Percentiles rank a stretch among this genome's conserved stretches.
Conservation (phyloP, 768 basidiomycete species). For the Tulasnella sp. region DNA sequence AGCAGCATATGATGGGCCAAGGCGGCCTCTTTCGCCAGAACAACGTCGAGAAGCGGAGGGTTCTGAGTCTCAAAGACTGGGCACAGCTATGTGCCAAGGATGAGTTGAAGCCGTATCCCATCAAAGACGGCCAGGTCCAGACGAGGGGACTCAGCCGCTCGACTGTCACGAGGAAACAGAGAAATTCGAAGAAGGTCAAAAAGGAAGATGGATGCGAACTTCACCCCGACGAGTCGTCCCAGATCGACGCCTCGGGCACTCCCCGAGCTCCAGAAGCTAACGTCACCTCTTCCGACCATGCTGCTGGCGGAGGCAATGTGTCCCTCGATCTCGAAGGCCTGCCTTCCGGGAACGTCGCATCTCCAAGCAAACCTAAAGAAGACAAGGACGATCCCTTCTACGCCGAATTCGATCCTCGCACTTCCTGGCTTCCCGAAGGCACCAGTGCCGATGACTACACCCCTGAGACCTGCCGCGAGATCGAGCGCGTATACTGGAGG, state of each 20-base stretch:
- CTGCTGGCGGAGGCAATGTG: not conserved
- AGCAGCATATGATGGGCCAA: constrained; percentile 17
- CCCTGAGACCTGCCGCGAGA: constrained; percentile 68
- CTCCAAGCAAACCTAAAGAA: not conserved
- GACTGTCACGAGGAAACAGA: not conserved
- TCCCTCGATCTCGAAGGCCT: not conserved
- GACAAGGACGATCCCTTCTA: constrained; percentile 40
- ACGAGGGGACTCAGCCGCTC: constrained; percentile 4
- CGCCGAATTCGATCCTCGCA: constrained; percentile 53
- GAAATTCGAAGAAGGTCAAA: not conserved
- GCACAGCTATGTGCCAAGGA: constrained; percentile 14
- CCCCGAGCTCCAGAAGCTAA: not conserved
- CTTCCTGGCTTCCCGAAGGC: constrained; percentile 67
- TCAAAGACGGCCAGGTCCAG: constrained; percentile 10
- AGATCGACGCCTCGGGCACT: not conserved
- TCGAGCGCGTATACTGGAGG: constrained; percentile 88
- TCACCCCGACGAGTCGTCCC: constrained; percentile 26
- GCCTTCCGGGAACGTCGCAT: not conserved
- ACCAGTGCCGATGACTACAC: constrained; percentile 72
- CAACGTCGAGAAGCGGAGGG: constrained; percentile 17
- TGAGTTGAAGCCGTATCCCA: constrained; percentile 1
- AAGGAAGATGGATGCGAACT: constrained; percentile 26
- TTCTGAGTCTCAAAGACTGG: constrained; percentile 12
- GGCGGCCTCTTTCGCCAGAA: constrained; percentile 18
- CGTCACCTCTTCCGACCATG: not conserved